phyloP scores from a whole-genome alignment of 2,329 filamentous ascomycete species.

The Zymoseptoria tritici region DNA sequence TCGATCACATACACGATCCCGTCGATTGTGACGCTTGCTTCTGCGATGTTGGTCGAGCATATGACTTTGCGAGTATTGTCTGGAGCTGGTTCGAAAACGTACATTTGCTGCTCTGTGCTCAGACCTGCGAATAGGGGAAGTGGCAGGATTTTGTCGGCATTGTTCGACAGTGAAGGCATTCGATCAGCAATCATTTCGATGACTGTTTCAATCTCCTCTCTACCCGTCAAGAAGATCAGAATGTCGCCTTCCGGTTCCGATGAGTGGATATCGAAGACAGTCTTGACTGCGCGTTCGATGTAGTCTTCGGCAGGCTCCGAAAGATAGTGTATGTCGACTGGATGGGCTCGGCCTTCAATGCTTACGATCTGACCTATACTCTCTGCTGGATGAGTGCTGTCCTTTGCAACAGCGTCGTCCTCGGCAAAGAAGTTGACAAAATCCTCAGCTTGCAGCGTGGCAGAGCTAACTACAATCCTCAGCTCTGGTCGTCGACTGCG shows the following conservation, averaged over 20 bases:
- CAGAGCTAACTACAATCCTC: conserved; percentile 84
- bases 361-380: conserved; percentile 63
- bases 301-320: conserved; percentile 77
- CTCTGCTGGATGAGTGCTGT: conserved; percentile 22
- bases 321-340: conserved; percentile 79
- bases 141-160: conserved; percentile 55
- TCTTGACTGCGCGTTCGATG: conserved; percentile 71
- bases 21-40: conserved; percentile 90
- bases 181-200: conserved; percentile 74
- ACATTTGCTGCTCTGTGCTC: conserved; percentile 86
- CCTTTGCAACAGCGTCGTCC: conserved; percentile 21
- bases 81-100: conserved; percentile 78
- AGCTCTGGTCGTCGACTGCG: conserved; percentile 70
- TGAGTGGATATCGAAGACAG: conserved; percentile 79
- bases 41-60: conserved; percentile 90
- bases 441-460: conserved; percentile 81
- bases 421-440: conserved; percentile 71
- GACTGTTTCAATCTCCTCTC: conserved; percentile 82
- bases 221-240: conserved; percentile 81
- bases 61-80: conserved; percentile 84
- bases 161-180: conserved; percentile 53
- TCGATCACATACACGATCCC: conserved; percentile 89
- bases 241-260: conserved; percentile 79
- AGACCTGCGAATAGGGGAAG: conserved; percentile 85
- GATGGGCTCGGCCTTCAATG: conserved; percentile 79